Evolutionary conservation across 2,329 filamentous ascomycete genomes (phyloP).

Genomic region (Chaetomium globosum): DNA sequence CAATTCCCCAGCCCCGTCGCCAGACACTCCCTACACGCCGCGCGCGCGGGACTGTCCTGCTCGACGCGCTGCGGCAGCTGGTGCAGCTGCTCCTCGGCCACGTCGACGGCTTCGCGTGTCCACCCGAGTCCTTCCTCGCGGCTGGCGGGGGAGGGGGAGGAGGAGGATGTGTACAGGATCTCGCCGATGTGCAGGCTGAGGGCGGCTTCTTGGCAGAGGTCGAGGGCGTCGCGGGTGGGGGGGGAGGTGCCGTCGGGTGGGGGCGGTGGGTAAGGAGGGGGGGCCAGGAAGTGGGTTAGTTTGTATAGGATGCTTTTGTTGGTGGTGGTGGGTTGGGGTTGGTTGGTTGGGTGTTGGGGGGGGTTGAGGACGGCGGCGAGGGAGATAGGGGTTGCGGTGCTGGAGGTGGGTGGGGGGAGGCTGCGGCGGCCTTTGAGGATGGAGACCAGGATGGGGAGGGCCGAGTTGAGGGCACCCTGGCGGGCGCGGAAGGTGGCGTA

Average conservation of each 20-base stretch:
- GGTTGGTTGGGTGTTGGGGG: constrained; percentile 1
- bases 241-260: constrained; percentile 70
- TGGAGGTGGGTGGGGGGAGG: constrained; percentile 44
- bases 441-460: constrained; percentile 83
- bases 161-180: constrained; percentile 74
- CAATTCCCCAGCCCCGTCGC: constrained; percentile 77
- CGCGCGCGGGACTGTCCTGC: constrained; percentile 48
- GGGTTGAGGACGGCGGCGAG: constrained; percentile 36
- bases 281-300: constrained; percentile 41
- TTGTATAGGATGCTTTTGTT: constrained; percentile 26
- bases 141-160: constrained; percentile 42
- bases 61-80: constrained; percentile 42
- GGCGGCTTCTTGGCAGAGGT: constrained; percentile 81
- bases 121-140: constrained; percentile 77
- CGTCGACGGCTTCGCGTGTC: constrained; percentile 85
- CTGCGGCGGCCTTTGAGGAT: constrained; percentile 76
- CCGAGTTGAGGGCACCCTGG: constrained; percentile 64
- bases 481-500: constrained; percentile 78
- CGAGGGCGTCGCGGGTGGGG: constrained; percentile 64
- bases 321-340: constrained; percentile 8
- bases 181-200: constrained; percentile 91
- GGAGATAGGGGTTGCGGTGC: constrained; percentile 11
- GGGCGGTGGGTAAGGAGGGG: constrained; percentile 69
- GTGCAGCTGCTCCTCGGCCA: constrained; percentile 70
- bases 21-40: constrained; percentile 76